These are phyloP conservation scores for Capsicum pubescens DNA, from an alignment of 257 asterid genomes.

Conservation along the genomic window DNA sequence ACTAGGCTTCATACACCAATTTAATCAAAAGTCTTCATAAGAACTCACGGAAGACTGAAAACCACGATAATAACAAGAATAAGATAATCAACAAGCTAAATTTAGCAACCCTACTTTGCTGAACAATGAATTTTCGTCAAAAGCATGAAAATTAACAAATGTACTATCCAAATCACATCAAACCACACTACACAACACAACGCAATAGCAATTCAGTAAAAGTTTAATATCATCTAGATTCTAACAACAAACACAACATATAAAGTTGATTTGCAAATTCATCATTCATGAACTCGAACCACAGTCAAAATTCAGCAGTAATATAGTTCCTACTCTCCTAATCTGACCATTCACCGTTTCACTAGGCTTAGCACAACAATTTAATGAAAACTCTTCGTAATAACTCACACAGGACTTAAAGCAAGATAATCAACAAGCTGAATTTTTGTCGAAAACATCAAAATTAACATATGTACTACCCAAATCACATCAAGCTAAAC, in stretches of 20 bases:
- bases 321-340: not conserved
- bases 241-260: not conserved
- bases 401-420: not conserved
- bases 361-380: not conserved
- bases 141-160: too few relatives aligned
- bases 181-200: too few relatives aligned
- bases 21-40: slow-evolving; percentile 1
- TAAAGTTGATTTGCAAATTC: slow-evolving; percentile 17
- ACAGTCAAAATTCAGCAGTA: not conserved
- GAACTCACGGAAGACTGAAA: too few relatives aligned
- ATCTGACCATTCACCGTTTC: not conserved
- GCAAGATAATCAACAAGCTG: too few relatives aligned
- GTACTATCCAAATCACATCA: too few relatives aligned
- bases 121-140: not conserved
- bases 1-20: not conserved
- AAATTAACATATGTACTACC: too few relatives aligned
- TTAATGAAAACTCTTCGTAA: slow-evolving; percentile 23
- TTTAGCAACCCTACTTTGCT: not conserved
- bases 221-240: not conserved
- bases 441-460: too few relatives aligned
- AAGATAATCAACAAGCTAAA: slow-evolving; percentile 28
- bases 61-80: too few relatives aligned
- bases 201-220: too few relatives aligned
- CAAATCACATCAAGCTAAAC: too few relatives aligned
- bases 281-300: slow-evolving; percentile 3